These are phyloP conservation scores for Escovopsis sp. DNA, from an alignment of 2,329 filamentous ascomycete species.

Conservation along the genomic window DNA sequence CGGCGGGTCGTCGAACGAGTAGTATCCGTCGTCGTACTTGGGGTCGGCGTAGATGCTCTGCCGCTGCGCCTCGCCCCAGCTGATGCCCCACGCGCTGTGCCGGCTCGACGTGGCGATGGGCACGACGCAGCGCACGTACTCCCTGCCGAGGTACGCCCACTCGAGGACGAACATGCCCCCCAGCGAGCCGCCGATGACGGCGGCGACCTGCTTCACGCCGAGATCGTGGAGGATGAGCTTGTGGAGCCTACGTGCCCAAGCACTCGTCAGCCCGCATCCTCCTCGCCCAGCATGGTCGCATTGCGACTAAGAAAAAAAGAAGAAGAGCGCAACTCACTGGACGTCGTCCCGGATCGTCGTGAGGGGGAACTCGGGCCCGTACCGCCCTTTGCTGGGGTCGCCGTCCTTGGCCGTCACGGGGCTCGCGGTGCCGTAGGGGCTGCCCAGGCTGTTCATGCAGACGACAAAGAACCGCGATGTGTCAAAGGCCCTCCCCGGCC, in stretches of 20 bases:
- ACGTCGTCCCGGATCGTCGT: constrained; percentile 95
- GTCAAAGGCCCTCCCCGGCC: constrained; percentile 66
- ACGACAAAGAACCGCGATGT: constrained; percentile 72
- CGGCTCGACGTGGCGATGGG: constrained; percentile 74
- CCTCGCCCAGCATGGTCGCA: too few species aligned
- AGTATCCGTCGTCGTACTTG: constrained; percentile 97
- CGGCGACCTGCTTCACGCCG: constrained; percentile 62
- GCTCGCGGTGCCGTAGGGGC: constrained; percentile 76
- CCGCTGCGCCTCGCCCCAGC: constrained; percentile 77
- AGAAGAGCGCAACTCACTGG: constrained; percentile 41
- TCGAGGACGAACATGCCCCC: constrained; percentile 85
- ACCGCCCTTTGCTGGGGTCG: constrained; percentile 55
- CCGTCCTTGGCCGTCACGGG: constrained; percentile 82
- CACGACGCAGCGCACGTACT: constrained; percentile 68
- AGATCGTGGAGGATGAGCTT: constrained; percentile 67
- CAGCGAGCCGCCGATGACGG: constrained; percentile 71
- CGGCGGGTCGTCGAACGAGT: constrained; percentile 74
- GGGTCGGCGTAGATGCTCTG: constrained; percentile 96
- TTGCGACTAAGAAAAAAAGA: too few species aligned
- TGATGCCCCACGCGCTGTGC: constrained; percentile 82
- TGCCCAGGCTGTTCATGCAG: constrained; percentile 75
- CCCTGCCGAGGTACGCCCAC: constrained; percentile 80
- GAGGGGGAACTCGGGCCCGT: constrained; percentile 90
- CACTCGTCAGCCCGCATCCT: too few species aligned
- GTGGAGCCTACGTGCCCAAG: constrained; percentile 46